phyloP scores from a whole-genome alignment of 306 rosid species.

The Comarum palustre region DNA sequence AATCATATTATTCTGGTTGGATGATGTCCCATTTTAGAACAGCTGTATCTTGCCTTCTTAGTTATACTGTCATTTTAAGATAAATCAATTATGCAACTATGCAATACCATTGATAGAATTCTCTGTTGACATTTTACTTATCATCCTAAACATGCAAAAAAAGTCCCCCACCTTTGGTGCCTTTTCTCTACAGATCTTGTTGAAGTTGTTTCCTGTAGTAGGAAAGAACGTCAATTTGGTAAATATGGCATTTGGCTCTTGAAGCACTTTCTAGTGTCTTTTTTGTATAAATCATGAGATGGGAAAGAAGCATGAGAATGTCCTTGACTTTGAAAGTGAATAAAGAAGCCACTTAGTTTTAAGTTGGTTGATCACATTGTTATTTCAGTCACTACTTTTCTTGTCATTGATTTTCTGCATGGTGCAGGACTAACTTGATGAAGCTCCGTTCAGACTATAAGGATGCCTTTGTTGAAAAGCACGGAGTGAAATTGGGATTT shows the following conservation, averaged over 20 bases:
- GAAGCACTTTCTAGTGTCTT: neutral
- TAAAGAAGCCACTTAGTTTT: neutral
- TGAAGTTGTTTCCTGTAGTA: neutral
- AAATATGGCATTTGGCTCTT: neutral
- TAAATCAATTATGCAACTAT: neutral
- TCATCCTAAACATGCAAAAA: no score
- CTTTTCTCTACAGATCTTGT: no score
- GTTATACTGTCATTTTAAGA: neutral
- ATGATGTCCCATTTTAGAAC: neutral
- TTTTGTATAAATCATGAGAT: neutral
- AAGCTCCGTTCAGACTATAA: conserved; percentile 59
- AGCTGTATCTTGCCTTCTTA: neutral
- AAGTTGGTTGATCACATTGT: neutral
- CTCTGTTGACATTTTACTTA: neutral
- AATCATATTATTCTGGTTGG: neutral
- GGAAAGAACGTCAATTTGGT: neutral
- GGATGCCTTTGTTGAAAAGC: conserved; percentile 57
- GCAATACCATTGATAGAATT: neutral
- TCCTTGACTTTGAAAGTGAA: neutral
- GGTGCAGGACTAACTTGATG: conserved; percentile 62
- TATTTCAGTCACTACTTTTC: neutral
- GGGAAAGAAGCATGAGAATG: neutral
- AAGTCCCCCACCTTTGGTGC: no score
- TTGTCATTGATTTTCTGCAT: conserved; percentile 3
- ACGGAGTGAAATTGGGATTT: conserved; percentile 59